Evolutionary conservation across 139 green algal genomes (phyloP), one percentile per base, ranked within the genome.

Genomic region (Chlamydomonas schloesseri): DNA sequence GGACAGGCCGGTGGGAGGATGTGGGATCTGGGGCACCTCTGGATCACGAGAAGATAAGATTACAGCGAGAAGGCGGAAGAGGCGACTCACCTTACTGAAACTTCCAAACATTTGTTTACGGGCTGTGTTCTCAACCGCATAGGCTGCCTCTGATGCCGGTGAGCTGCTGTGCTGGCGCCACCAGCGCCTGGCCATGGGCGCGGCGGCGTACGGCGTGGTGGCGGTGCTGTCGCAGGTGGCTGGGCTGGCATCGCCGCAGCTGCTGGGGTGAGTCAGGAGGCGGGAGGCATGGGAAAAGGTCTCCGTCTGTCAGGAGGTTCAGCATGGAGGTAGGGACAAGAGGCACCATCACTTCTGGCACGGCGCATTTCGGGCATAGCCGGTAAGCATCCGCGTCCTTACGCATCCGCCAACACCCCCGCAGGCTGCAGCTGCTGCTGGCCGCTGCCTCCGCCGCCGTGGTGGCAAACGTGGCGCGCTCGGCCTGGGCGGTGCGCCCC

Each of bases 151-250:
- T 6, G 62, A 65, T 37, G 42, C 42, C 42, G 42, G n/a, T 3
- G 77, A 83, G 58, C 36, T 83, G 26, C 77, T 83, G 37, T 62
- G 37, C 42, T 83, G 77, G 77, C 77, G 77, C 33, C 77, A 83
- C 77, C 77, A 83, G 62, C 77, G 77, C 50, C 77, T 83, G 42
- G 77, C 77, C 4, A 14, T 62, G 60, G 28, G 28, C n/a, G 29
- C 46, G 62, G 60, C 77, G 26, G 18, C 58, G 26, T 83, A 62
- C 37, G 77, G 28, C 5, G 29, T 64, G 15, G 42, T 73, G 37
- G 77, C 77, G 20, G 62, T 24, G 62, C 13, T 47, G 62, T 65
- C 62, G 37, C 77, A 83, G 58, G 62, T 21, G 62, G 21, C 31
- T 29, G 77, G 77, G 21, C 23, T 64, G 31, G 77, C 77, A 2